Evolutionary conservation across 2,329 filamentous ascomycete genomes (phyloP), one percentile per base, ranked within the genome.

Genomic region (Ophiocordyceps australis): DNA sequence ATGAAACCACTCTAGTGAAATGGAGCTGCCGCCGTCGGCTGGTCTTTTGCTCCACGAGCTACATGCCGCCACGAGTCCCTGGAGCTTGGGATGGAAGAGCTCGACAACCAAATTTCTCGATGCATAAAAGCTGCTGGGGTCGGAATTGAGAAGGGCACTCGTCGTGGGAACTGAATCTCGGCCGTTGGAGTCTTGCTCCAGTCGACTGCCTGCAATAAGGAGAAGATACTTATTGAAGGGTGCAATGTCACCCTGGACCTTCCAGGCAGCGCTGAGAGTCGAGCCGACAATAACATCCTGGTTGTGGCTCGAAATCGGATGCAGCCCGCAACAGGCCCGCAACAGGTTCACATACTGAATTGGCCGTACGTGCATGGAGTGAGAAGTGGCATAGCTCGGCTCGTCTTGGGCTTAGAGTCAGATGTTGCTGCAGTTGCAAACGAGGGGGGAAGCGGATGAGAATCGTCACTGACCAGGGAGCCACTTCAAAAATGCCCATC

Each of bases 401-500:
- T 92, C 81, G 20, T 60, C 72, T 77, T n/a, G n/a, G n/a, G n/a
- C n/a, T n/a, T n/a, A n/a, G n/a, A n/a, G n/a, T n/a, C n/a, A 34
- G 17, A n/a, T 19, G 27, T 10, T 30, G 23, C 13, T 14, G 16
- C 7, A 21, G 10, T 22, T 10, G n/a, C n/a, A n/a, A n/a, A n/a
- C n/a, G n/a, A n/a, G n/a, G n/a, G n/a, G n/a, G n/a, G n/a, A n/a
- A 24, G 11, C 11, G n/a, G 12, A 7, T 14, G 9, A 24, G 16
- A n/a, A 11, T 14, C 13, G 11, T 11, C 10, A 9, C 11, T n/a
- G 22, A 7, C 6, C 12, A 5, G 5, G 14, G 16, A 17, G 7
- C 83, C 86, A 98, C 39, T 66, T 74, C 18, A 72, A 65, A 38
- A 83, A 73, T 2, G 89, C 47, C 89, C 89, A 98, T 38, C 72